Conservation (phyloP, 805 yeast genomes). For the Hemisphaericaspora nanyangensis region DNA sequence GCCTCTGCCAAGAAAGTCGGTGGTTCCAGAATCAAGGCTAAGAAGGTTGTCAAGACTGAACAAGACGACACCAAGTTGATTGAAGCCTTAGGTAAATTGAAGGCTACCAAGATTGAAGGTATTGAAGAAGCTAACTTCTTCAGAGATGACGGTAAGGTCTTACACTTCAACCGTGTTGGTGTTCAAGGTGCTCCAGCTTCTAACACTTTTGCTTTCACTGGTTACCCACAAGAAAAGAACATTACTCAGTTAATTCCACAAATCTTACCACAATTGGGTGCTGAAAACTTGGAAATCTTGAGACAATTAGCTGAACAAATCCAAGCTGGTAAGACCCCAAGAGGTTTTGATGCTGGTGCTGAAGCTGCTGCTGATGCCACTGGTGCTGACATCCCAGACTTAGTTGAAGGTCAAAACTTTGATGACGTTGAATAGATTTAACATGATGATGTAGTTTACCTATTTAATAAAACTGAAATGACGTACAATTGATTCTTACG, state of each 20-base stretch:
- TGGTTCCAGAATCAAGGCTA: conserved; percentile 89
- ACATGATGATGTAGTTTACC: not conserved
- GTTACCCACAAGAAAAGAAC: conserved; percentile 89
- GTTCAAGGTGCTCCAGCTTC: conserved; percentile 88
- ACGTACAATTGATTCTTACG: not conserved
- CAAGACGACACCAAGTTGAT: conserved; percentile 90
- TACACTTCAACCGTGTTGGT: conserved; percentile 95
- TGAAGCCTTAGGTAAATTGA: conserved; percentile 81
- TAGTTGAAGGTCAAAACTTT: conserved; percentile 86
- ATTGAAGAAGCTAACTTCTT: conserved; percentile 97
- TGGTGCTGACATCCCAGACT: conserved; percentile 63
- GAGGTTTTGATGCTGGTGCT: conserved; percentile 43
- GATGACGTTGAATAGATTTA: conserved; percentile 50
- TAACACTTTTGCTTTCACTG: conserved; percentile 93
- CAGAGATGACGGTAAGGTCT: conserved; percentile 92
- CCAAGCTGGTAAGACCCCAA: conserved; percentile 57
- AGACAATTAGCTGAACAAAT: conserved; percentile 86
- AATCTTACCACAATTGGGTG: conserved; percentile 93
- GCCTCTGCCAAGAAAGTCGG: conserved; percentile 73
- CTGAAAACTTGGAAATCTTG: conserved; percentile 88
- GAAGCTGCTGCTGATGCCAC: conserved; percentile 43
- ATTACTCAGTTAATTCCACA: conserved; percentile 90
- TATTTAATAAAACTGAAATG: not conserved
- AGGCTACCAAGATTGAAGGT: conserved; percentile 83
- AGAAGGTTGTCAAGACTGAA: conserved; percentile 67